Evolutionary conservation across 116 monocot genomes (phyloP), one percentile per base, ranked within the genome.

Genomic region (Thalassia testudinum): DNA sequence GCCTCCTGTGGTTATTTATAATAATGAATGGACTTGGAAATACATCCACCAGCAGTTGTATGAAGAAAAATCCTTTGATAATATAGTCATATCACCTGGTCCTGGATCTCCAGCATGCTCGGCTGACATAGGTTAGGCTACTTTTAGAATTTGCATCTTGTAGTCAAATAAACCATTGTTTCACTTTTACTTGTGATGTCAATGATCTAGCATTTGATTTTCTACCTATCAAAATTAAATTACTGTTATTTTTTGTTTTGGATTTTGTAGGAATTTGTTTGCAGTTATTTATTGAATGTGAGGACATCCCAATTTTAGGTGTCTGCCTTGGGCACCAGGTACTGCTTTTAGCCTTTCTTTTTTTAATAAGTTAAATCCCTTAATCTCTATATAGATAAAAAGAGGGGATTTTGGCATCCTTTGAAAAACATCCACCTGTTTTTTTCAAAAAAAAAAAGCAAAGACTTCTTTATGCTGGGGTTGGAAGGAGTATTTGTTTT

Each of bases 311-410:
- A 11, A 87, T 95, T 34, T 65, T 95, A 51, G 95, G 95, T 62
- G 95, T 95, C 25, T 95, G 95, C 65, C 95, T 95, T 61, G 88
- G 88, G 26, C 95, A 95, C 60, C 95, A 95, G 84, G 95, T 87
- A 23, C 1, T 24, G n/a, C n/a, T n/a, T n/a, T n/a, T n/a, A n/a
- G n/a, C n/a, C n/a, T n/a, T n/a, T n/a, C n/a, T n/a, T n/a, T n/a
- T n/a, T n/a, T n/a, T n/a, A n/a, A n/a, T n/a, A n/a, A n/a, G n/a
- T n/a, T n/a, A n/a, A n/a, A n/a, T n/a, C n/a, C n/a, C n/a, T n/a
- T n/a, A n/a, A n/a, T n/a, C n/a, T n/a, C n/a, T n/a, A n/a, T n/a
- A n/a, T n/a, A n/a, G n/a, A n/a, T n/a, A n/a, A n/a, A n/a, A n/a
- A n/a, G n/a, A n/a, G n/a, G n/a, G n/a, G n/a, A n/a, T n/a, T n/a